Evolutionary conservation across 2,329 filamentous ascomycete genomes (phyloP), one percentile per base, ranked within the genome.

Genomic region (Sclerotinia spermophila): DNA sequence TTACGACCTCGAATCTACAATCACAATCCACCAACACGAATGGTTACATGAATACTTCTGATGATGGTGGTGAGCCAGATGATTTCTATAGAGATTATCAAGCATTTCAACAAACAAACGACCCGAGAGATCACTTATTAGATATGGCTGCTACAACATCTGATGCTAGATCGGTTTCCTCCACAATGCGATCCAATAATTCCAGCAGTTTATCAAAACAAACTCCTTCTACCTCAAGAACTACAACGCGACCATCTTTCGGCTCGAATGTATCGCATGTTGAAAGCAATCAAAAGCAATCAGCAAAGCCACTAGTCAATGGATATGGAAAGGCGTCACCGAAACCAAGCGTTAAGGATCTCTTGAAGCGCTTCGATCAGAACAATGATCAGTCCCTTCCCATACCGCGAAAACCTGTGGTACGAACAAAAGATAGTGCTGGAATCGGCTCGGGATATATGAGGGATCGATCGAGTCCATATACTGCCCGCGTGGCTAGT

Each of bases 351-450:
- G 91, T 96, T 75, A 93, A 90, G 81, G 92, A 96, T 78, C 84
- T 96, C 73, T 89, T 92, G 77, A 92, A 90, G 80, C 89, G 87
- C 69, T 96, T 95, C 81, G 92, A 95, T 80, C 88, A 90, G 77
- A 88, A 85, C 75, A 82, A 76, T 68, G 75, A 76, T 40, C 45
- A 83, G 77, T 48, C 82, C 82, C 72, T 76, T 82, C 64, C 81
- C 80, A 35, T 83, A 13, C 62, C 67, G 35, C 75, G 72, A 38
- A 76, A 75, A 56, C 73, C 75, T 19, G 60, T 67, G 10, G 66
- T 71, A 44, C 74, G 76, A 61, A 69, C 75, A 24, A 75, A 73
- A 69, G 72, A 76, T 55, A 58, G 68, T 64, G 48, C 62, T 19
- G 71, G 55, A 64, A 70, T 67, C 35, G 45, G 13, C 56, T 61